These are phyloP conservation scores for Aspergillus cavernicola DNA, from an alignment of 495 filamentous ascomycete genomes.

Conservation along the genomic window DNA sequence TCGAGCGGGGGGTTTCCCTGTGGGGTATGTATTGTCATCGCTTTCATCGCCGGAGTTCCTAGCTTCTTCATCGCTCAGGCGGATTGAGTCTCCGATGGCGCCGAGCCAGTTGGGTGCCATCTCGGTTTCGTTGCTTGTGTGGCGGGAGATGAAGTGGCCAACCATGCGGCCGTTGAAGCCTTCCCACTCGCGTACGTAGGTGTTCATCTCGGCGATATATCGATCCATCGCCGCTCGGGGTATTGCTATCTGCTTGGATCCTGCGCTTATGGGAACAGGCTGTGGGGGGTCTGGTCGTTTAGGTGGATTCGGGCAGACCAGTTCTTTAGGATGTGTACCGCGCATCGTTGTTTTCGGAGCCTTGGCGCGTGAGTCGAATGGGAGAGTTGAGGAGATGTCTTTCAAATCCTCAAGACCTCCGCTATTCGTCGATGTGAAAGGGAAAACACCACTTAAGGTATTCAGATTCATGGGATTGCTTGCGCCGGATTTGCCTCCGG, in stretches of 20 bases:
- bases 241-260: constrained; percentile 27
- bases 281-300: constrained; percentile 44
- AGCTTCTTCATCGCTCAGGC: constrained; percentile 23
- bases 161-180: constrained; percentile 62
- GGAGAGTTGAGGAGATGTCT: constrained; percentile 64
- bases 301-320: constrained; percentile 62
- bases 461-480: constrained; percentile 50
- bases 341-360: constrained; percentile 22
- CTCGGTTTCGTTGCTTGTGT: constrained; percentile 47
- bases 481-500: constrained; percentile 41
- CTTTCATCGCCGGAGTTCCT: constrained; percentile 15
- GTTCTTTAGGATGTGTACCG: constrained; percentile 32
- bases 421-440: constrained; percentile 51
- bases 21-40: constrained; percentile 27
- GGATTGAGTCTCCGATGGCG: constrained; percentile 46
- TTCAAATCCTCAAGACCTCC: constrained; percentile 60
- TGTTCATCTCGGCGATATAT: constrained; percentile 59
- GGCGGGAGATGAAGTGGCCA: constrained; percentile 62
- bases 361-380: constrained; percentile 64
- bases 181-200: constrained; percentile 69
- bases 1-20: constrained; percentile 15
- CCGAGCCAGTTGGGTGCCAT: constrained; percentile 56
- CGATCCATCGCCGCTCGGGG: constrained; percentile 49
- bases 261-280: constrained; percentile 14
- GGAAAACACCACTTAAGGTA: constrained; percentile 63